These are phyloP conservation scores for Papiliotrema flavescens DNA, from an alignment of 1,284 basidiomycete species.

Conservation along the genomic window DNA sequence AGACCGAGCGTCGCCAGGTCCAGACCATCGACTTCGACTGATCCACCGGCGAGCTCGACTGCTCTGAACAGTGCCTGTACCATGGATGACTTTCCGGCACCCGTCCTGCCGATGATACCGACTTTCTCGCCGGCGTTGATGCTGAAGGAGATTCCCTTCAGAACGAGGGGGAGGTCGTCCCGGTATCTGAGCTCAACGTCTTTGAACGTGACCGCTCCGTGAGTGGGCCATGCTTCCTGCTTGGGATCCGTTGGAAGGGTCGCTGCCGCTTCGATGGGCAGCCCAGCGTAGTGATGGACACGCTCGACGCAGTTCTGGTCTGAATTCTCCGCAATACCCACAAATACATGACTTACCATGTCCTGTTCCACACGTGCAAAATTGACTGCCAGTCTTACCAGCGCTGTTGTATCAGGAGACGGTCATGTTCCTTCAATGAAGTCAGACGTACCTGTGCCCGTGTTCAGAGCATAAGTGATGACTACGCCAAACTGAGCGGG, in stretches of 20 bases:
- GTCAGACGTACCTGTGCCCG: constrained; percentile 12
- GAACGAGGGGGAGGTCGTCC: constrained; percentile 38
- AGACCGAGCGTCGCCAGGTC: constrained; percentile 58
- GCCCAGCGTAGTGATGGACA: constrained; percentile 30
- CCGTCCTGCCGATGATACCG: constrained; percentile 68
- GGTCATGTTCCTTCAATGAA: no score
- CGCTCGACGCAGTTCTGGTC: constrained; percentile 35
- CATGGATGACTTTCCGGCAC: constrained; percentile 60
- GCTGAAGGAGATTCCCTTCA: constrained; percentile 37
- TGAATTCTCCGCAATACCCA: background rate
- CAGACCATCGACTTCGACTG: constrained; percentile 62
- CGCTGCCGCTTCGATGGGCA: constrained; percentile 24
- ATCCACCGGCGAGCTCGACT: constrained; percentile 58
- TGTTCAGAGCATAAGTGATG: constrained; percentile 35
- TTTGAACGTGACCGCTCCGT: constrained; percentile 41
- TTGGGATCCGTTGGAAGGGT: constrained; percentile 16
- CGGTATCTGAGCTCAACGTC: constrained; percentile 43
- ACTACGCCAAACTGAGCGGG: constrained; percentile 41
- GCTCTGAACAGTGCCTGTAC: constrained; percentile 65
- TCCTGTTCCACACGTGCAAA: constrained; percentile 31
- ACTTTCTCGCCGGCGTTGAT: constrained; percentile 49
- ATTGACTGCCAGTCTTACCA: constrained; percentile 18
- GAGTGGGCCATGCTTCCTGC: constrained; percentile 28
- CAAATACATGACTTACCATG: constrained; percentile 20
- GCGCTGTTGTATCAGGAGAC: constrained; percentile 8